These are phyloP conservation scores for Phytophthora fragariae DNA, from an alignment of 352 stramenopile species.

Conservation along the genomic window DNA sequence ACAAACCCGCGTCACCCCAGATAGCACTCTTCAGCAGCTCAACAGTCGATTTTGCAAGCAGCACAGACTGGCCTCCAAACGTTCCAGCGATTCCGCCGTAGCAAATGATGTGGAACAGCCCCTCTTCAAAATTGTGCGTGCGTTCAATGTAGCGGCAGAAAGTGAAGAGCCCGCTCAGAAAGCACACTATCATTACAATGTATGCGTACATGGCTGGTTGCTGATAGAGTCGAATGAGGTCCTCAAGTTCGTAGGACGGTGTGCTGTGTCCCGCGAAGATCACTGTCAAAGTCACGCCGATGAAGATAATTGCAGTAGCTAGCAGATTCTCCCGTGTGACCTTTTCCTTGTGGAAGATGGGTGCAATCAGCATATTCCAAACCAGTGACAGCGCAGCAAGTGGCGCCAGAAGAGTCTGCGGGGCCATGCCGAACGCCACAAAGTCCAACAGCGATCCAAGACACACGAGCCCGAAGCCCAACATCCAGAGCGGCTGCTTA, in stretches of 20 bases:
- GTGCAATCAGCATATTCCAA: slow-evolving; percentile 93
- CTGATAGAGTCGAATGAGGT: slow-evolving; percentile 85
- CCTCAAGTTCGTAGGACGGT: slow-evolving; percentile 85
- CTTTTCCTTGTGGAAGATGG: slow-evolving; percentile 91
- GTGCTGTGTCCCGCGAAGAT: slow-evolving; percentile 91
- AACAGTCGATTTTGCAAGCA: slow-evolving; percentile 91
- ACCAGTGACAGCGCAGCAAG: slow-evolving; percentile 90
- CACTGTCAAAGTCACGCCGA: slow-evolving; percentile 88
- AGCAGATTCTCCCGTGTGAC: slow-evolving; percentile 85
- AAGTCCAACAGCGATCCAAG: slow-evolving; percentile 91
- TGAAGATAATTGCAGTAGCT: slow-evolving; percentile 90
- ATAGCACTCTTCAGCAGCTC: slow-evolving; percentile 92
- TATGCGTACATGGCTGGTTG: slow-evolving; percentile 87
- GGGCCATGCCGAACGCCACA: slow-evolving; percentile 92
- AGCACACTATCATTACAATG: slow-evolving; percentile 76
- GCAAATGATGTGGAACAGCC: slow-evolving; percentile 85
- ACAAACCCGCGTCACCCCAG: slow-evolving; percentile 74
- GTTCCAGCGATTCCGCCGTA: slow-evolving; percentile 90
- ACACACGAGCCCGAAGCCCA: slow-evolving; percentile 87
- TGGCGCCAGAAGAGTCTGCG: slow-evolving; percentile 90
- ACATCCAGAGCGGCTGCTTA: slow-evolving; percentile 89
- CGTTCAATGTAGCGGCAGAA: slow-evolving; percentile 79
- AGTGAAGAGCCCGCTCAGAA: slow-evolving; percentile 68
- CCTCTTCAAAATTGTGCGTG: slow-evolving; percentile 72
- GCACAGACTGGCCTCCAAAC: slow-evolving; percentile 89